Conservation (phyloP, 148 eudicot species). For the Arctostaphylos glauca region DNA sequence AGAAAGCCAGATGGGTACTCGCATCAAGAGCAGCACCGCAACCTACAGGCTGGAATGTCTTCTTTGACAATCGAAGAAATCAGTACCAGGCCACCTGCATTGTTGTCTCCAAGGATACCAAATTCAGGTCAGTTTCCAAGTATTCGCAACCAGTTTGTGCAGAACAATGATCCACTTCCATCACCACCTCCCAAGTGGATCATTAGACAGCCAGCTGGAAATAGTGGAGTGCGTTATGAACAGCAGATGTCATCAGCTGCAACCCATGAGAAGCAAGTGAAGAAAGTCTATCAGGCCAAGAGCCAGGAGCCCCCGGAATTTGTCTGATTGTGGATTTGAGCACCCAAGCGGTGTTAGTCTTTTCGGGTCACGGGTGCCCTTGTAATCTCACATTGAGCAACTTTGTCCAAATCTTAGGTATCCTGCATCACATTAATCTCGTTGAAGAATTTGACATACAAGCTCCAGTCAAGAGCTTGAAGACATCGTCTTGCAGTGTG, state of each 20-base stretch:
- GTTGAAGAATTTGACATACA: background rate
- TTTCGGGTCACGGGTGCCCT: constrained; percentile 8
- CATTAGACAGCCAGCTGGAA: constrained; percentile 32
- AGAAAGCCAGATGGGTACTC: constrained; percentile 31
- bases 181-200: constrained; percentile 79
- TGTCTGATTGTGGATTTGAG: constrained; percentile 24
- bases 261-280: constrained; percentile 37
- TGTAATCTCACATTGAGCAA: background rate
- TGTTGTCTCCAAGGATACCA: constrained; percentile 37
- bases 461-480: background rate
- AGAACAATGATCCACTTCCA: constrained; percentile 48
- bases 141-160: constrained; percentile 29
- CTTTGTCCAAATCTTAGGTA: background rate
- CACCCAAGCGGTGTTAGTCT: background rate
- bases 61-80: constrained; percentile 46
- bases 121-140: constrained; percentile 34
- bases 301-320: constrained; percentile 25
- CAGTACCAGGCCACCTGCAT: constrained; percentile 29
- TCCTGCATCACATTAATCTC: background rate
- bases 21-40: constrained; percentile 30
- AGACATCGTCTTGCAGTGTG: background rate
- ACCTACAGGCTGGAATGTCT: constrained; percentile 52
- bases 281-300: constrained; percentile 57
- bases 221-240: constrained; percentile 19
- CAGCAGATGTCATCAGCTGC: constrained; percentile 28